These are phyloP conservation scores for Populus hybrid DNA, from an alignment of 441 rosid species.

Conservation along the genomic window DNA sequence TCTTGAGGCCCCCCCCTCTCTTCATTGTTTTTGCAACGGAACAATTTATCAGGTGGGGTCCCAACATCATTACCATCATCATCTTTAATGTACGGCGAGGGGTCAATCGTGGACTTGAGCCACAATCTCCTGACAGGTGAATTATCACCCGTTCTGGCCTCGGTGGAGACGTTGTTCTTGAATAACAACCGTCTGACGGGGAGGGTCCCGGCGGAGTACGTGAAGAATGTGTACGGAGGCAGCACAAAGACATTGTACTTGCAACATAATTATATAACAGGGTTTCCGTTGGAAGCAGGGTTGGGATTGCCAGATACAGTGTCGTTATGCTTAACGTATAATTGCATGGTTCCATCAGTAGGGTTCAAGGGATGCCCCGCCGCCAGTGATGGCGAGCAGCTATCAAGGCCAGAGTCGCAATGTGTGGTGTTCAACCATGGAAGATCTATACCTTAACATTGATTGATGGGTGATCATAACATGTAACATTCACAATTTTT, in stretches of 20 bases:
- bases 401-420: constrained; percentile 57
- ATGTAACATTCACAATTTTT: no score
- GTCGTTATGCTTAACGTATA: constrained; percentile 69
- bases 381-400: constrained; percentile 42
- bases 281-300: constrained; percentile 44
- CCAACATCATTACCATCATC: constrained; percentile 8
- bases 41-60: constrained; percentile 63
- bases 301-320: constrained; percentile 46
- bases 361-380: constrained; percentile 55
- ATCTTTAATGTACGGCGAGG: constrained; percentile 32
- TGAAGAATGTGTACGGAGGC: constrained; percentile 40
- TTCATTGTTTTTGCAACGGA: constrained; percentile 68
- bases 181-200: constrained; percentile 69
- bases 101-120: constrained; percentile 69
- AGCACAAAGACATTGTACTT: constrained; percentile 55
- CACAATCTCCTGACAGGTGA: constrained; percentile 62
- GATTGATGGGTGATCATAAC: not conserved
- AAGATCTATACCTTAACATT: constrained; percentile 18
- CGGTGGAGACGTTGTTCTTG: constrained; percentile 63
- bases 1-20: constrained; percentile 48
- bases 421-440: constrained; percentile 44
- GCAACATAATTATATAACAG: constrained; percentile 68
- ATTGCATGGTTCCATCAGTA: constrained; percentile 58
- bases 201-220: constrained; percentile 55
- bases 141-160: constrained; percentile 42